Evolutionary conservation across 2,329 filamentous ascomycete genomes (phyloP).

Genomic region (Ramularia collo-cygni): DNA sequence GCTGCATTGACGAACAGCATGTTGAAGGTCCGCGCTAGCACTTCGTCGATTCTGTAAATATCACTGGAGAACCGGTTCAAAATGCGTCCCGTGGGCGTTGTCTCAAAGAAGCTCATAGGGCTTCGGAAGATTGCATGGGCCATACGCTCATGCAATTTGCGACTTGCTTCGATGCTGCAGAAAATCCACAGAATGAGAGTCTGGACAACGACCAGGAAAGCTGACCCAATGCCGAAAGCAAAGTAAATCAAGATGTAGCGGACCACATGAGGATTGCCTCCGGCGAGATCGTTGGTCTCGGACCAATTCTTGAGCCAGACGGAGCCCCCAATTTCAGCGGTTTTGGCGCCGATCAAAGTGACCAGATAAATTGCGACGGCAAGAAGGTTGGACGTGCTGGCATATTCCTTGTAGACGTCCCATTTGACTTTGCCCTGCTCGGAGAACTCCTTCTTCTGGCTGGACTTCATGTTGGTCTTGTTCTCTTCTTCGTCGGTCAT

Average conservation of each 20-base stretch:
- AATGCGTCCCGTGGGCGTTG: conserved; percentile 91
- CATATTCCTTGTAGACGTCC: conserved; percentile 90
- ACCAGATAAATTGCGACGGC: conserved; percentile 76
- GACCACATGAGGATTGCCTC: conserved; percentile 67
- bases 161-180: conserved; percentile 96
- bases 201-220: conserved; percentile 78
- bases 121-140: conserved; percentile 60
- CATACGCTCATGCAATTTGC: conserved; percentile 87
- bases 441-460: conserved; percentile 73
- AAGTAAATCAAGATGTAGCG: conserved; percentile 96
- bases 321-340: conserved; percentile 71
- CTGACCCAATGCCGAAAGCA: conserved; percentile 81
- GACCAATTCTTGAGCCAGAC: conserved; percentile 95
- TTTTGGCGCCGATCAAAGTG: conserved; percentile 72
- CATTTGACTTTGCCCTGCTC: conserved; percentile 98
- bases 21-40: conserved; percentile 93
- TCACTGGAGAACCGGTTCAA: conserved; percentile 77
- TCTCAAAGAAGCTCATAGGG: conserved; percentile 98
- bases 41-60: conserved; percentile 63
- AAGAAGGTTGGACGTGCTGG: conserved; percentile 81
- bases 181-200: conserved; percentile 98
- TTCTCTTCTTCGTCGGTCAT: conserved; percentile 71
- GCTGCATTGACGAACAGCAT: conserved; percentile 59
- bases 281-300: conserved; percentile 63
- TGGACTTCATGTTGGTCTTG: conserved; percentile 55